Conservation (phyloP, 768 basidiomycete genomes). For the Suillus weaverae region DNA sequence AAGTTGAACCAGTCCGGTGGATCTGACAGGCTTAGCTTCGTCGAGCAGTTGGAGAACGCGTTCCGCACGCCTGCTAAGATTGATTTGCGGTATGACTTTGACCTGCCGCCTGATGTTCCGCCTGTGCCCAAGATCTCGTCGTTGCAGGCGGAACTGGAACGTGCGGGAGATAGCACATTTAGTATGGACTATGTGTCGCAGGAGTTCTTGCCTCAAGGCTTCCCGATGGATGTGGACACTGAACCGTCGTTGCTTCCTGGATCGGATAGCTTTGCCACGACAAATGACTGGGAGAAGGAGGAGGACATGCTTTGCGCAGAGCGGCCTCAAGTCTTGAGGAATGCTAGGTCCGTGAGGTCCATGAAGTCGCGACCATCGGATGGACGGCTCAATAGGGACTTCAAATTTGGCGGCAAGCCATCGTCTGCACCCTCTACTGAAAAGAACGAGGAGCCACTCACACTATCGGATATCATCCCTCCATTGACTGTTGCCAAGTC, state of each 20-base stretch:
- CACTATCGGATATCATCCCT: constrained; percentile 77
- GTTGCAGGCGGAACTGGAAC: constrained; percentile 28
- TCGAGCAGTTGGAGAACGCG: constrained; percentile 78
- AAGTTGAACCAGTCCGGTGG: constrained; percentile 69
- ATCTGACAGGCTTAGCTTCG: constrained; percentile 71
- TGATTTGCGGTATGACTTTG: constrained; percentile 53
- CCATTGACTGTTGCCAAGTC: constrained; percentile 53
- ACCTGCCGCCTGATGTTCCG: constrained; percentile 40
- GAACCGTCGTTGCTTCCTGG: constrained; percentile 42
- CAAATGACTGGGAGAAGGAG: constrained; percentile 33
- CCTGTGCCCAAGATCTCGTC: constrained; percentile 54
- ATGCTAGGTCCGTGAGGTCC: constrained; percentile 21
- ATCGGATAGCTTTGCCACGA: constrained; percentile 32
- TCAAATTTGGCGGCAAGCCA: constrained; percentile 68
- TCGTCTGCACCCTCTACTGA: constrained; percentile 11
- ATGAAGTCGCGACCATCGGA: constrained; percentile 51
- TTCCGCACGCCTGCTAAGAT: constrained; percentile 77
- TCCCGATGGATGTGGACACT: constrained; percentile 26
- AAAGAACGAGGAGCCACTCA: constrained; percentile 39
- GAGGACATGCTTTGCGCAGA: constrained; percentile 29
- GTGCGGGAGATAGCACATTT: constrained; percentile 23
- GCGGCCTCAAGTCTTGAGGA: constrained; percentile 19
- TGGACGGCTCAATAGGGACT: constrained; percentile 67
- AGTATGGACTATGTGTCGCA: constrained; percentile 17
- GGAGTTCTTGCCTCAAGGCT: constrained; percentile 15